These are phyloP conservation scores for Cyathus striatus DNA, from an alignment of 768 basidiomycete species.

Conservation along the genomic window DNA sequence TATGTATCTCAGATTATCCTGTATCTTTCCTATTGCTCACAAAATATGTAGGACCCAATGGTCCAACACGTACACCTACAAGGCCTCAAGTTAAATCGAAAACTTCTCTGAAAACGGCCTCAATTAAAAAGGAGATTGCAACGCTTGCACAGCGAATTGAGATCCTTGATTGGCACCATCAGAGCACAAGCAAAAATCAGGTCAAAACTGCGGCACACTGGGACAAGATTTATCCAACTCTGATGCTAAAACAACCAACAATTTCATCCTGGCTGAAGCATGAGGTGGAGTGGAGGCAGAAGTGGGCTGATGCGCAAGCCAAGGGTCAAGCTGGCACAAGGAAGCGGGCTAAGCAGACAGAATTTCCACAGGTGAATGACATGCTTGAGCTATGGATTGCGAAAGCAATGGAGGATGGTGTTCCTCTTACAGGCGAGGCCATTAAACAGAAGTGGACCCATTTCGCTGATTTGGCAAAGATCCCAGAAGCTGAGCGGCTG, in stretches of 20 bases:
- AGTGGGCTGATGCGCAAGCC: constrained; percentile 8
- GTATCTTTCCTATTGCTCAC: background rate
- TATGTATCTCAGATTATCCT: background rate
- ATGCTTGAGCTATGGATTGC: constrained; percentile 31
- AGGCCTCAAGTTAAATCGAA: background rate
- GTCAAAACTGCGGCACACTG: constrained; percentile 23
- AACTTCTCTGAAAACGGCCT: background rate
- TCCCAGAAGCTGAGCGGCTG: constrained; percentile 26
- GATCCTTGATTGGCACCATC: constrained; percentile 29
- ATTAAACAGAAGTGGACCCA: constrained; percentile 24
- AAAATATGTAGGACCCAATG: background rate
- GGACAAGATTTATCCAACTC: constrained; percentile 21
- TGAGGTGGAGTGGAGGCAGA: constrained; percentile 15
- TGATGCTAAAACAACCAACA: constrained; percentile 26
- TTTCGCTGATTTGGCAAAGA: constrained; percentile 23
- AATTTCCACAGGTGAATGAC: constrained; percentile 25
- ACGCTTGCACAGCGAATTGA: constrained; percentile 26
- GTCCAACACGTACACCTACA: background rate
- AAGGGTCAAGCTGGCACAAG: constrained; percentile 2
- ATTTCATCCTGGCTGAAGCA: constrained; percentile 27
- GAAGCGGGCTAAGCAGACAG: constrained; percentile 20
- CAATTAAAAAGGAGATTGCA: constrained; percentile 20
- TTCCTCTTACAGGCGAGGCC: constrained; percentile 29
- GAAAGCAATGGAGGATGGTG: constrained; percentile 23
- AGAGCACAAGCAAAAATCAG: constrained; percentile 26